Conservation (phyloP, 169 alveolate species). For the Plasmodium inui region DNA sequence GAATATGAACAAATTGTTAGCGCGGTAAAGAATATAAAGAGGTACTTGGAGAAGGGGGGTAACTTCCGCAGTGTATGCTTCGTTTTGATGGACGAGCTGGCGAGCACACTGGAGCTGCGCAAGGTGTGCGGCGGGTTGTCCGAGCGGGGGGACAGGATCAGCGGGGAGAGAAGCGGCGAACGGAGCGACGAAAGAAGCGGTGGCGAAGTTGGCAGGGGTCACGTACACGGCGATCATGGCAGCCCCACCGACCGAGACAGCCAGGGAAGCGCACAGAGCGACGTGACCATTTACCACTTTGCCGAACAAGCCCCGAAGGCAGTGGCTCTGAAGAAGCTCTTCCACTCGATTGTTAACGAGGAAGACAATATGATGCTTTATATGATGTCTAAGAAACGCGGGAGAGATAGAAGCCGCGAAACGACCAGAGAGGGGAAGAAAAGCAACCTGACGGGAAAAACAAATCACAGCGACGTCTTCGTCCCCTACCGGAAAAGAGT, state of each 20-base stretch:
- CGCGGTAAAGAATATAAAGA: slow-evolving; percentile 35
- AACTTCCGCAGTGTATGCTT: slow-evolving; percentile 1
- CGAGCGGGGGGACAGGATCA: slow-evolving; percentile 1
- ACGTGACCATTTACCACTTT: not conserved
- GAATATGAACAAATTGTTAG: slow-evolving; percentile 39
- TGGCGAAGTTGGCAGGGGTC: not conserved
- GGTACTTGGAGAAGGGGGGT: slow-evolving; percentile 10
- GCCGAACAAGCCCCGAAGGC: slow-evolving; percentile 6
- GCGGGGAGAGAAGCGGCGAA: not conserved
- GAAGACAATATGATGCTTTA: slow-evolving; percentile 33
- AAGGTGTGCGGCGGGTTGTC: slow-evolving; percentile 23
- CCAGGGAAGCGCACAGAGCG: not conserved
- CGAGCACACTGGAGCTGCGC: slow-evolving; percentile 42
- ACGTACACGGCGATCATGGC: not conserved
- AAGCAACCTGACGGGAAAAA: not conserved
- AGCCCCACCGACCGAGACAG: not conserved
- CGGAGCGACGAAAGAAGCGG: not conserved
- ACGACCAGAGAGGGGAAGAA: not conserved
- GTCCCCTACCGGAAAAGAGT: slow-evolving; percentile 14
- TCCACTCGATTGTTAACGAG: slow-evolving; percentile 32
- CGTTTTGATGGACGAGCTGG: slow-evolving; percentile 30
- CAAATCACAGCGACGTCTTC: not conserved
- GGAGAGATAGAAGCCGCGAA: not conserved
- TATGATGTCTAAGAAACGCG: not conserved
- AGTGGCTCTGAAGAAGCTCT: slow-evolving; percentile 23